Conservation (phyloP, 164 flowering plant genomes). For the Berberis vulgaris region DNA sequence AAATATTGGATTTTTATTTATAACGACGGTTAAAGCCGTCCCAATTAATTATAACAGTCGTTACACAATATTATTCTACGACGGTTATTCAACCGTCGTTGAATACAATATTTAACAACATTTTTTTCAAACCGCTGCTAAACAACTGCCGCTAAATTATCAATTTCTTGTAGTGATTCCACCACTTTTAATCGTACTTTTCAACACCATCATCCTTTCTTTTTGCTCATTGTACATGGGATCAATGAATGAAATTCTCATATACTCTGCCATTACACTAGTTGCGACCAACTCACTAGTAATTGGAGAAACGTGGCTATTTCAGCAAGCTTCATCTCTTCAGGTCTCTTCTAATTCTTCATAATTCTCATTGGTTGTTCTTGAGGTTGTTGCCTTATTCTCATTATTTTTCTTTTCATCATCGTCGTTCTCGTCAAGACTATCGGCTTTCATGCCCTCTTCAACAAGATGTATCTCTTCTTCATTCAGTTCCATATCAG, state of each 20-base stretch:
- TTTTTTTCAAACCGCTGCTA: too few relatives aligned
- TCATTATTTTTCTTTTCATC: not conserved
- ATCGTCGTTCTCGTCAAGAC: not conserved
- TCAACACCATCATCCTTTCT: not conserved
- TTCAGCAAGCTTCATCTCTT: not conserved
- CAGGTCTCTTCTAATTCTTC: not conserved
- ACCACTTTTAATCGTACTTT: too few relatives aligned
- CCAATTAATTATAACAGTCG: too few relatives aligned
- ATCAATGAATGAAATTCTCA: not conserved
- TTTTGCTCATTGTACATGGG: not conserved
- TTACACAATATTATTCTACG: too few relatives aligned
- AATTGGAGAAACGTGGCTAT: not conserved
- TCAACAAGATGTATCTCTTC: not conserved
- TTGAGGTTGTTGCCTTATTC: not conserved
- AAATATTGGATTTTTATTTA: too few relatives aligned
- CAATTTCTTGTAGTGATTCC: too few relatives aligned
- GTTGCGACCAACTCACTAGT: not conserved
- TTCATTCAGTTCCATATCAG: not conserved
- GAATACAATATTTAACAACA: too few relatives aligned
- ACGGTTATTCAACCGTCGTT: too few relatives aligned
- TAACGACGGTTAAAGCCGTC: too few relatives aligned
- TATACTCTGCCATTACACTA: not conserved
- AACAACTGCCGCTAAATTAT: too few relatives aligned
- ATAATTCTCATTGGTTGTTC: not conserved
- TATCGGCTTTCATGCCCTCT: not conserved